phyloP scores from a whole-genome alignment of 1,284 basidiomycete genomes.

The Cerrena zonata region DNA sequence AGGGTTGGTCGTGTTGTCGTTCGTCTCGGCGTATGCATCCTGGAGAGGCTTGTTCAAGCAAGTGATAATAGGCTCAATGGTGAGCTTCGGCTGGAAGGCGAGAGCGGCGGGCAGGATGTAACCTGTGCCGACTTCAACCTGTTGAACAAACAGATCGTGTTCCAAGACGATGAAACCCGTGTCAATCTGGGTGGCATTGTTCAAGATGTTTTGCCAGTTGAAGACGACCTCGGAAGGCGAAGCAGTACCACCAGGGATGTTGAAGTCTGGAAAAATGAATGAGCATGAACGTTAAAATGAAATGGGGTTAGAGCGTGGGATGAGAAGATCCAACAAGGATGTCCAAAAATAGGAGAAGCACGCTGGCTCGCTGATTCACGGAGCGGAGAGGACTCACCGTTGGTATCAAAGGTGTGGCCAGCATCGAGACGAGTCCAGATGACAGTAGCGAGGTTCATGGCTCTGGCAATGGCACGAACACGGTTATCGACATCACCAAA shows the following conservation, averaged over 20 bases:
- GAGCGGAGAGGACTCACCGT: conserved; percentile 36
- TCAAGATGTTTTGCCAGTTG: conserved; percentile 62
- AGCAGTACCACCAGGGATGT: conserved; percentile 62
- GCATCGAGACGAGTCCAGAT: conserved; percentile 64
- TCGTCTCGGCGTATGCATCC: conserved; percentile 67
- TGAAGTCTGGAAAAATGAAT: conserved; percentile 52
- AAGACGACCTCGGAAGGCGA: conserved; percentile 52
- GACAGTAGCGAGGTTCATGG: conserved; percentile 63
- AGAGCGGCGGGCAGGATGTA: conserved; percentile 67
- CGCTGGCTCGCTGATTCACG: too few species aligned
- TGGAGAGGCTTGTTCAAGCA: conserved; percentile 56
- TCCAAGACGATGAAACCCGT: conserved; percentile 72
- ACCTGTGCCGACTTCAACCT: conserved; percentile 64
- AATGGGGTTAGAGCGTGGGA: conserved; percentile 1
- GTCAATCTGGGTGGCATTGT: conserved; percentile 42
- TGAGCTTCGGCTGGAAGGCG: conserved; percentile 54
- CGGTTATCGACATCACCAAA: conserved; percentile 74
- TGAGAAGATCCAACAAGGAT: background rate
- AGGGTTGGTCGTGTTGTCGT: conserved; percentile 56
- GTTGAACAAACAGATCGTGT: conserved; percentile 66
- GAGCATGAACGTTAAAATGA: too few species aligned
- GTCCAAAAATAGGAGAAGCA: background rate
- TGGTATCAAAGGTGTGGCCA: conserved; percentile 59
- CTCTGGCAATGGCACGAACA: conserved; percentile 69
- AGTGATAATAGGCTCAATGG: conserved; percentile 56